Base-by-base conservation (phyloP, 1,284 basidiomycete genomes). In the Microbotryum violaceum region DNA sequence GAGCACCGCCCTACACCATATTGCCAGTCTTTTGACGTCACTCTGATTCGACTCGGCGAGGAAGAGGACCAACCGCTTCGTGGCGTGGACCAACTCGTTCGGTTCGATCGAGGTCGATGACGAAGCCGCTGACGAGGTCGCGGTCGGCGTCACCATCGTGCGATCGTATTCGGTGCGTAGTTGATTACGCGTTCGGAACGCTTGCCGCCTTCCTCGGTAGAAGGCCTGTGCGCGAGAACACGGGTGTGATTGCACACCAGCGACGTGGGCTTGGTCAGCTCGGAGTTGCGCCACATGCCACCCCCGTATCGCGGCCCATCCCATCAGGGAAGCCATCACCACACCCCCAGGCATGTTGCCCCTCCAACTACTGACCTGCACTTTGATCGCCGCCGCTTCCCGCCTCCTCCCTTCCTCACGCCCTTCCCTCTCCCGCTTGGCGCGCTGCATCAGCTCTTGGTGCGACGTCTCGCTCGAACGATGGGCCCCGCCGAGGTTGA, bases 301-400 rank as follows among this genome's bases (percentile, higher is more conserved):
- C 37, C 18, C 21, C 31, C 47, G 6, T 5, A 10, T 45, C 25
- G 9, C 44, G 18, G 20, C 7, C 4, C 3, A 5, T 33, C 10
- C n/a, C 16, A 27, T 14, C 31, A 23, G 2, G 29, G 49, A n/a
- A 29, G 5, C 20, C 10, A 21, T 21, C n/a, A 25, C 61, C 31
- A 47, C 21, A 48, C 61, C 42, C 52, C 49, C 46, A 52, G 37
- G 52, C 18, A n/a, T 14, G 25, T 3, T 31, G 9, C 8, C 3
- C 49, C 47, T n/a, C 25, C 18, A 21, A 75, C 82, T 88, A 81
- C 82, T 84, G n/a, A 81, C 79, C 71, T 89, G 87, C 46, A 91
- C 79, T 49, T 74, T 76, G 3, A 78, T 71, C 0, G 85, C 85
- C 44, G 78, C 81, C 29, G 85, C 82, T 49, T 82, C 79, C 58